Conservation (phyloP, 1,284 basidiomycete genomes). For the Cryptococcus amylolentus region DNA sequence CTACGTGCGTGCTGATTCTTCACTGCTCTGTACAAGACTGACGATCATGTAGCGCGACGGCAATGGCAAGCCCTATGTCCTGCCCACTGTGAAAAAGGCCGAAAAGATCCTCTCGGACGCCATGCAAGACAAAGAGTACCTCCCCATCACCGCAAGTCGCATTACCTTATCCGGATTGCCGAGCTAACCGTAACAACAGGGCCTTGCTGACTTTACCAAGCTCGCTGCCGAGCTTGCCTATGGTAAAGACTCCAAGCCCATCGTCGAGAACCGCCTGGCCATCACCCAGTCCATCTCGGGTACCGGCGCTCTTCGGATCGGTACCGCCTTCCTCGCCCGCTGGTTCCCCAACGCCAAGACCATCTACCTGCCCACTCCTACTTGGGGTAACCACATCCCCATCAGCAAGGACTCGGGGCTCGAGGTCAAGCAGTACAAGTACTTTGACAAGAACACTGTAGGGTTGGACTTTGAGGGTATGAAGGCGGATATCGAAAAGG, state of each 20-base stretch:
- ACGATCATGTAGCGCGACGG: slow-evolving; percentile 67
- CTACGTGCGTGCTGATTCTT: slow-evolving; percentile 30
- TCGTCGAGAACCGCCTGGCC: slow-evolving; percentile 72
- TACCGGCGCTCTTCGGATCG: slow-evolving; percentile 94
- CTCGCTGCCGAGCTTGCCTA: slow-evolving; percentile 88
- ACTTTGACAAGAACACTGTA: slow-evolving; percentile 91
- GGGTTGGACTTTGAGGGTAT: slow-evolving; percentile 89
- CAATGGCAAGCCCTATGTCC: slow-evolving; percentile 91
- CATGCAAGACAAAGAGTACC: slow-evolving; percentile 92
- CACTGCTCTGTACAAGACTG: not conserved
- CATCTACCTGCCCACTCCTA: slow-evolving; percentile 89
- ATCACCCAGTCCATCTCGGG: slow-evolving; percentile 96
- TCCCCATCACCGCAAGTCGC: slow-evolving; percentile 70
- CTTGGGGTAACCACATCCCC: slow-evolving; percentile 96
- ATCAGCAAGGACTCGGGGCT: slow-evolving; percentile 81
- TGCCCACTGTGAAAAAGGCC: slow-evolving; percentile 82
- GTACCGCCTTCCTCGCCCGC: slow-evolving; percentile 79
- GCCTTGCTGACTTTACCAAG: slow-evolving; percentile 79
- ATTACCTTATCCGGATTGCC: not conserved
- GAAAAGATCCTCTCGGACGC: slow-evolving; percentile 59
- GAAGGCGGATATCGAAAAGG: slow-evolving; percentile 68
- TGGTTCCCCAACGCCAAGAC: slow-evolving; percentile 83
- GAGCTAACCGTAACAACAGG: slow-evolving; percentile 17
- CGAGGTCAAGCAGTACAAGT: slow-evolving; percentile 83
- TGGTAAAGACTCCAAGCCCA: slow-evolving; percentile 72